A percentile compares a stretch with the other conserved stretches of the same genome.
These are phyloP conservation scores for Debaryomyces nepalensis DNA, from an alignment of 1,139 yeast species.

Conservation along the genomic window DNA sequence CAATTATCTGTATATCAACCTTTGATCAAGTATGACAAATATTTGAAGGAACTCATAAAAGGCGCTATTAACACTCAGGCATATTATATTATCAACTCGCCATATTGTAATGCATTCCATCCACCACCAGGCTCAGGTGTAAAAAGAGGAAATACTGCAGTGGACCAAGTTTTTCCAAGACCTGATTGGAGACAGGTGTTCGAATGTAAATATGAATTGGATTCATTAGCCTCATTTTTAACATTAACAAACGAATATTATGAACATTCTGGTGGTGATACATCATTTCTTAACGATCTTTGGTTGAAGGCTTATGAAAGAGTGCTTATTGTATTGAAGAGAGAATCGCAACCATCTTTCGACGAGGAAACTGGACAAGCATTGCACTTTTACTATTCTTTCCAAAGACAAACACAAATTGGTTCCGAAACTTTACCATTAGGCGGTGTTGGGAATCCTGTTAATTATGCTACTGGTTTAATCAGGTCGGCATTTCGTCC, in stretches of 20 bases:
- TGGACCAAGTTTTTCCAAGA: slow-evolving; percentile 68
- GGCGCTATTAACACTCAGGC: slow-evolving; percentile 89
- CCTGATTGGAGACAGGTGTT: slow-evolving; percentile 77
- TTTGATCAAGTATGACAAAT: slow-evolving; percentile 54
- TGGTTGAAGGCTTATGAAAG: slow-evolving; percentile 69
- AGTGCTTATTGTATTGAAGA: slow-evolving; percentile 55
- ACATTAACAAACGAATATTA: slow-evolving; percentile 75
- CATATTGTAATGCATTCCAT: slow-evolving; percentile 91
- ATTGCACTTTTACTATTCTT: slow-evolving; percentile 57
- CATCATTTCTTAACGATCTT: slow-evolving; percentile 51
- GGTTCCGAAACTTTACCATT: slow-evolving; percentile 84
- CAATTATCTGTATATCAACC: slow-evolving; percentile 80
- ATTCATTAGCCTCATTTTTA: slow-evolving; percentile 81
- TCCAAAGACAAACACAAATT: slow-evolving; percentile 72
- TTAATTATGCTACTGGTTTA: slow-evolving; percentile 69
- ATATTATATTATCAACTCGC: slow-evolving; percentile 58
- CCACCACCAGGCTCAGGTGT: slow-evolving; percentile 73
- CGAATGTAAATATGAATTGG: slow-evolving; percentile 90
- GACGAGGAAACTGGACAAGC: slow-evolving; percentile 58
- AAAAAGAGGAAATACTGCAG: slow-evolving; percentile 55
- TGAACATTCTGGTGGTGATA: slow-evolving; percentile 53
- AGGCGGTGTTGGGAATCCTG: slow-evolving; percentile 84
- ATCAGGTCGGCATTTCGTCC: slow-evolving; percentile 89
- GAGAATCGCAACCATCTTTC: slow-evolving; percentile 70
- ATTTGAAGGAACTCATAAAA: slow-evolving; percentile 55